Evolutionary conservation across 108 stramenopile species (phyloP), one percentile per base, ranked within the genome.

Genomic region (Cyclotella choctawhatcheeana): DNA sequence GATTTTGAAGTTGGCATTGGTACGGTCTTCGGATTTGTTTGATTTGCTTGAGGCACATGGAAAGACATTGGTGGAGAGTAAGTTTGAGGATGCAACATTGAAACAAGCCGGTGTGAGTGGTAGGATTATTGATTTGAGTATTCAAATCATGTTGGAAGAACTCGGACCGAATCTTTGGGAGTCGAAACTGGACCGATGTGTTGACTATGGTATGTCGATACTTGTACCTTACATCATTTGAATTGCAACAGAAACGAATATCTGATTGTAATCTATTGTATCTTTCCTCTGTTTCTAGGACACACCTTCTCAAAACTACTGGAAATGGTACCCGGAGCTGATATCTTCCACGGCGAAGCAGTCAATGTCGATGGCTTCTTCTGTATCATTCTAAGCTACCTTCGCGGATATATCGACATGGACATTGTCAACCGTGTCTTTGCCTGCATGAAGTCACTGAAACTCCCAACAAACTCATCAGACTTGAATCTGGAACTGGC

Each of bases 131-230:
- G 96, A 98, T 77, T 51, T 94, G 34, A 93, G 91, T 1, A 97
- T 97, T 58, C 94, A 98, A 71, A 96, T 97, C 76, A 98, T 98
- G 97, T 78, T 98, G 62, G 96, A 97, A 69, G 96, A 97, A 76
- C 89, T 97, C 32, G 97, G 97, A 26, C 97, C 97, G 14, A 97
- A 98, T 83, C 92, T 98, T 40, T 98, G 96, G 96, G 97, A 98
- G 84, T 62, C 90, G 35, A 83, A 82, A 53, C 80, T 98, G 45
- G 96, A 96, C 53, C 89, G 97, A 35, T 95, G 91, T 69, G 93
- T 96, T 27, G 95, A 96, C 61, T 96, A 94, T 66, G 93, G 90
- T 85, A 59, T 78, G 86, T 81, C 21, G 61, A 31, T 27, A 65
- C 8, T 58, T 20, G 12, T 43, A 52, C 31, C 5, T 12, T 14